Conservation (phyloP, 805 yeast species). For the Wickerhamomyces bovis region DNA sequence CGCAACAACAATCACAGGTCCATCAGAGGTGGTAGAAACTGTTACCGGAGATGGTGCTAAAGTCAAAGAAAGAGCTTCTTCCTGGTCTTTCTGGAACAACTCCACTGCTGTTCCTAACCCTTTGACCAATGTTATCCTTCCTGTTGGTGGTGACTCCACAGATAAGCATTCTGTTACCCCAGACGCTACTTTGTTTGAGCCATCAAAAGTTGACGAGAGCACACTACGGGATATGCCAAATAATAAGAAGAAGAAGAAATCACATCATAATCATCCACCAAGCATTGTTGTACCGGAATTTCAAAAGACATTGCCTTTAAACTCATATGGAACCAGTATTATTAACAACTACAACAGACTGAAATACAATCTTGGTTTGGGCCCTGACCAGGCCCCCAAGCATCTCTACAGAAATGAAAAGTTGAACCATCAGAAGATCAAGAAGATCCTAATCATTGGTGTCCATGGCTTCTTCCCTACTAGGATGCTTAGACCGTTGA, state of each 20-base stretch:
- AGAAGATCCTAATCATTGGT: conserved; percentile 76
- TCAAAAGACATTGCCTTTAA: conserved; percentile 20
- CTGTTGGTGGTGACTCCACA: conserved; percentile 9
- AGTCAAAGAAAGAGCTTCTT: conserved; percentile 5
- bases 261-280: conserved; percentile 4
- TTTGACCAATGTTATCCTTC: conserved; percentile 14
- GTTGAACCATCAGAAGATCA: conserved; percentile 25
- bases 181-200: conserved; percentile 24
- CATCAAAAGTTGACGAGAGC: conserved; percentile 6
- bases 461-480: conserved; percentile 97
- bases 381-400: conserved; percentile 20
- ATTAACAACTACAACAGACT: conserved; percentile 20
- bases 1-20: not conserved
- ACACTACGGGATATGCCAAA: not conserved
- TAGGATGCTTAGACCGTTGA: conserved; percentile 70
- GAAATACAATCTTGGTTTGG: conserved; percentile 21
- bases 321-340: conserved; percentile 12
- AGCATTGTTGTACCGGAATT: conserved; percentile 24
- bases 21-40: not conserved
- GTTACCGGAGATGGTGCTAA: not conserved
- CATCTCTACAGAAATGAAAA: conserved; percentile 20
- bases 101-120: conserved; percentile 3
- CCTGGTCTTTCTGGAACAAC: conserved; percentile 25
- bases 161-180: conserved; percentile 4
- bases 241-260: conserved; percentile 2